Base-by-base conservation (phyloP, 257 asterid species). In the Solanum pennellii region DNA sequence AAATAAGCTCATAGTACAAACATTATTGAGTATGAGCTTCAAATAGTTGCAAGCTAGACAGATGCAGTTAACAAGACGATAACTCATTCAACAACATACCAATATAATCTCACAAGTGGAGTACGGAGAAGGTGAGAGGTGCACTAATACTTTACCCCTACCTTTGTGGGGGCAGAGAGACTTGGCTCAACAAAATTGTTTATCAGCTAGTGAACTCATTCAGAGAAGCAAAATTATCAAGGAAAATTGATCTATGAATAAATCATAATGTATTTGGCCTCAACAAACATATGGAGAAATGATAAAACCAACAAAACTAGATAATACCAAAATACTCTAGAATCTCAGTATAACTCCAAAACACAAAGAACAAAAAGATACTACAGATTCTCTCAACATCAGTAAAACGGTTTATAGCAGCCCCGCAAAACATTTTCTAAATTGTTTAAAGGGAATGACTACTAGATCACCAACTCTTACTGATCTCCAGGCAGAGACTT, bases 401-500 rank as follows among this genome's bases (percentile, higher is more conserved):
- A 87, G 47, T 49, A 80, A 47, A 72, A 86, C 12, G 42, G 84
- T 69, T 77, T 84, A 27, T 23, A 35, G 47, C 21, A 88, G 79
- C 74, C 84, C 88, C 2, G 65, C 1, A 56, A 56, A 56, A 56
- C 65, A 56, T 56, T 56, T 56, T 56, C 65, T 56, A 18, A 10
- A 56, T 56, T 56, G 65, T 56, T 56, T 18, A 18, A 52, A 52
- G 62, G 10, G 72, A 47, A 35, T 35, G n/a, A 69, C 86, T 83
- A 42, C 77, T 56, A 27, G 21, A n/a, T 23, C 42, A 35, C 37
- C 52, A 42, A 6, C 87, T 86, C 86, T 91, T 89, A 93, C 29
- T 91, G 95, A 87, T 91, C 97, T 23, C 92, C 92, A 0, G 98
- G 94, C 73, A 95, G 86, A 68, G 90, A 89, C 84, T 93, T 95